Evolutionary conservation across 2,329 filamentous ascomycete genomes (phyloP), one percentile per base, ranked within the genome.

Genomic region (Nemania sp.): DNA sequence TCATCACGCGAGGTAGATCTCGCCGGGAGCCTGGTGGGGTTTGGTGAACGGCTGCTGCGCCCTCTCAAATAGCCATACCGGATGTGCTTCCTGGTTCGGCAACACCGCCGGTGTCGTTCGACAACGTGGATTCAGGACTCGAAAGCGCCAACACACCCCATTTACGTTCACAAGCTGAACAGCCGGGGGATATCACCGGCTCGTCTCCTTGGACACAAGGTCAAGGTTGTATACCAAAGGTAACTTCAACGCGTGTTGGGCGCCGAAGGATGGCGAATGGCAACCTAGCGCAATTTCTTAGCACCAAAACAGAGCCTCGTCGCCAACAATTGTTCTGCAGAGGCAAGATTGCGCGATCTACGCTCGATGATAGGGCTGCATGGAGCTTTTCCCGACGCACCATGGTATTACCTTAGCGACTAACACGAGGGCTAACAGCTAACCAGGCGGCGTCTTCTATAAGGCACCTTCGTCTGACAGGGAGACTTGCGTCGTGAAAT

Each of bases 51-150:
- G 25, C 48, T 21, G 20, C 29, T 45, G 17, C 15, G 20, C 21
- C 21, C 40, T 20, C 39, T 17, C 35, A 29, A 43, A 25, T 34
- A 55, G 20, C 39, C 21, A 12, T 21, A 13, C 32, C 58, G 53
- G 58, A 20, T 17, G 25, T 47, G 32, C 47, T 60, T 57, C 58
- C 53, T 15, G 49, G 52, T 60, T 52, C 20, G 37, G 58, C 40
- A 57, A 52, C 40, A 52, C 12, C 47, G 40, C 58, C 48, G 47
- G 15, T 37, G 18, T 25, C 34, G 18, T 20, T 56, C 47, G 43
- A 13, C 15, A n/a, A 37, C n/a, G 34, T 52, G 12, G 25, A 47
- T n/a, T 34, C 17, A 13, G 25, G 18, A 13, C 15, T 39, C 4
- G 39, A 25, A 17, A 55, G 29, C 46, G 15, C 37, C 11, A 45